These are phyloP conservation scores for Monilinia polystroma DNA, from an alignment of 2,329 filamentous ascomycete genomes.

Conservation along the genomic window DNA sequence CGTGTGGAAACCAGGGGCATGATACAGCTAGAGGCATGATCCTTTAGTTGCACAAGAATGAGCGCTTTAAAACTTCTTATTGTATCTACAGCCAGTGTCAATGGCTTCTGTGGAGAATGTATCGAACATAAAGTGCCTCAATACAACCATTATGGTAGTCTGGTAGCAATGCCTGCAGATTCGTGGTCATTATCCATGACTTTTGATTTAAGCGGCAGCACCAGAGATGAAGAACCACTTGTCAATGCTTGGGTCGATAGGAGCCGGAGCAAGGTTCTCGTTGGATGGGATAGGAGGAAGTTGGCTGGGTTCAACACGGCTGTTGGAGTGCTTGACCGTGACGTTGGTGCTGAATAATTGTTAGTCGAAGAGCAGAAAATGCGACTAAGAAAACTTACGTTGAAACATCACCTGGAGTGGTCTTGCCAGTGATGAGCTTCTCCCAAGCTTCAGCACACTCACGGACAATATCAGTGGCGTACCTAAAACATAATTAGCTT, in stretches of 20 bases:
- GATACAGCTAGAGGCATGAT: background rate
- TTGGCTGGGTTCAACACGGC: conserved; percentile 66
- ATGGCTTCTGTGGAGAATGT: conserved; percentile 12
- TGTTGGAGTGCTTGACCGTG: conserved; percentile 69
- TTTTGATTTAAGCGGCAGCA: conserved; percentile 70
- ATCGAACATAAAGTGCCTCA: conserved; percentile 25
- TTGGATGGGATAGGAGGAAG: conserved; percentile 74
- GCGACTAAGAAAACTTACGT: conserved; percentile 59
- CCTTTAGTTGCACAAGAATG: background rate
- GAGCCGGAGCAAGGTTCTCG: conserved; percentile 79
- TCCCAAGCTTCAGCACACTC: conserved; percentile 98
- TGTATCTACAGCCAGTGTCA: conserved; percentile 13
- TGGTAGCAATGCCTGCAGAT: conserved; percentile 24
- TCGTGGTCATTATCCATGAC: conserved; percentile 14
- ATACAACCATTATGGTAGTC: conserved; percentile 25
- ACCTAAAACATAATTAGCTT: conserved; percentile 52
- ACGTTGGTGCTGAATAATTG: conserved; percentile 68
- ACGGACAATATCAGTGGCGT: conserved; percentile 91
- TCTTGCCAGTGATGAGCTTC: conserved; percentile 90
- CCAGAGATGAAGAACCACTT: conserved; percentile 99
- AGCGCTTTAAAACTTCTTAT: conserved; percentile 7
- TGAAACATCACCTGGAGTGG: conserved; percentile 71
- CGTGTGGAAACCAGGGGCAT: background rate
- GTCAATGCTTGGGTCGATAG: conserved; percentile 95
- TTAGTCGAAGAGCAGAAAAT: conserved; percentile 36